Percentiles rank a stretch among this genome's conserved stretches.
Conservation (phyloP, 2,329 filamentous ascomycete genomes). For the Fusarium torreyae region DNA sequence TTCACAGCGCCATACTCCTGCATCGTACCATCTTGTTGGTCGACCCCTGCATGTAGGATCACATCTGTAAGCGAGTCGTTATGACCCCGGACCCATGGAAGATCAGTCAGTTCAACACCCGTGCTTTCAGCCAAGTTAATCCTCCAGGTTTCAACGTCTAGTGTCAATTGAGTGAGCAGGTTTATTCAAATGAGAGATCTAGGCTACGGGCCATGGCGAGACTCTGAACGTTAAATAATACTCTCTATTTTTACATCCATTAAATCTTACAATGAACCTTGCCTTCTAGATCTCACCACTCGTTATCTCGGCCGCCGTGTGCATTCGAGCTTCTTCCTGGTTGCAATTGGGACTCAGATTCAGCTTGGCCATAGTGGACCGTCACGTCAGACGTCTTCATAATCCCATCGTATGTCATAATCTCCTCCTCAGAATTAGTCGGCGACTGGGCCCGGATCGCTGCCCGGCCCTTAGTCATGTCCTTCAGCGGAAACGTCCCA, state of each 20-base stretch:
- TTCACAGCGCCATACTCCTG: background rate
- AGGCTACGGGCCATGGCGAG: background rate
- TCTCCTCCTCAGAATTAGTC: conserved; percentile 56
- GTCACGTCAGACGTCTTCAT: conserved; percentile 51
- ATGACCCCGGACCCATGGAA: no score
- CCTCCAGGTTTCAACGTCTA: background rate
- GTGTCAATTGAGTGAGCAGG: background rate
- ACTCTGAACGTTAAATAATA: no score
- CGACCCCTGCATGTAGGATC: background rate
- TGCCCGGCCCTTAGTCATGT: conserved; percentile 51
- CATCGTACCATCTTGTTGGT: background rate
- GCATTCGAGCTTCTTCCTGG: background rate
- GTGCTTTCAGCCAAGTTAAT: background rate
- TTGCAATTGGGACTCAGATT: conserved; percentile 1
- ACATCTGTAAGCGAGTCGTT: background rate
- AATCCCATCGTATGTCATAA: conserved; percentile 59
- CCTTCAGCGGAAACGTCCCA: conserved; percentile 46
- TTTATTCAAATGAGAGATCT: background rate
- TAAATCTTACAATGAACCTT: background rate
- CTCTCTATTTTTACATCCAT: background rate
- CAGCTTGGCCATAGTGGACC: conserved; percentile 25
- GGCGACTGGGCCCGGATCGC: conserved; percentile 55
- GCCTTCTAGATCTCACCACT: background rate
- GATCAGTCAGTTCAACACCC: no score
- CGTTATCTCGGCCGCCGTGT: background rate